phyloP scores from a whole-genome alignment of 108 stramenopile species.

The Nitzschia palea region DNA sequence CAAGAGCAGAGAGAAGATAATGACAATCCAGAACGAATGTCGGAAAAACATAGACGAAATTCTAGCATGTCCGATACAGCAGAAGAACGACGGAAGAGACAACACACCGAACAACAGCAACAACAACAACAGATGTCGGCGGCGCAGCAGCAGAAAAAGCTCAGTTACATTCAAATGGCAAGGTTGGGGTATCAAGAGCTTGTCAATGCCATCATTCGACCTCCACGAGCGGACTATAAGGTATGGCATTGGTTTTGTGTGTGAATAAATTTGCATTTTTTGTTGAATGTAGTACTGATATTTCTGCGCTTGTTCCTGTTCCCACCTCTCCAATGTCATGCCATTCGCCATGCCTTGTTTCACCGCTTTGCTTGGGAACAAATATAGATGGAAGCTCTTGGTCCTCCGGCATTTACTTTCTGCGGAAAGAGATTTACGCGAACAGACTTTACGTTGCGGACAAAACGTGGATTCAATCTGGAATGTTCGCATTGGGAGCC shows the following conservation, averaged over 20 bases:
- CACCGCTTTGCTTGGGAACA: too few relatives aligned
- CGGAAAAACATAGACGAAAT: slow-evolving; percentile 33
- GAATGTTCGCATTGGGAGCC: slow-evolving; percentile 98
- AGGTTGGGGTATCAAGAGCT: slow-evolving; percentile 88
- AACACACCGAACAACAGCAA: slow-evolving; percentile 43
- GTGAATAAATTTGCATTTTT: too few relatives aligned
- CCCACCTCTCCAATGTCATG: too few relatives aligned
- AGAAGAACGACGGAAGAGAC: slow-evolving; percentile 39
- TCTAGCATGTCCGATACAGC: slow-evolving; percentile 18
- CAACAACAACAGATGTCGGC: not conserved
- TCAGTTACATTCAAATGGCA: slow-evolving; percentile 80
- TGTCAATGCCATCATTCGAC: slow-evolving; percentile 98
- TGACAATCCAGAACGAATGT: slow-evolving; percentile 8
- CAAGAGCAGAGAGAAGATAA: slow-evolving; percentile 4
- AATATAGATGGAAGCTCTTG: slow-evolving; percentile 80
- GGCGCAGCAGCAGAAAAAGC: slow-evolving; percentile 41
- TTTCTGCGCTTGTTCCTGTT: too few relatives aligned
- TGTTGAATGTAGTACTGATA: too few relatives aligned
- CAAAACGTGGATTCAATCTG: slow-evolving; percentile 83
- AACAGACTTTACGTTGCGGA: slow-evolving; percentile 91
- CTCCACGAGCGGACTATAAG: slow-evolving; percentile 91
- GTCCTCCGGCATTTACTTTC: slow-evolving; percentile 85
- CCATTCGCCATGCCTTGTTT: too few relatives aligned
- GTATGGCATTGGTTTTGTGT: too few relatives aligned
- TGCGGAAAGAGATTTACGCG: slow-evolving; percentile 89